Percentiles rank a stretch among this genome's conserved stretches.
Conservation (phyloP, 2,329 filamentous ascomycete genomes). For the Hymenoscyphus albidus region DNA sequence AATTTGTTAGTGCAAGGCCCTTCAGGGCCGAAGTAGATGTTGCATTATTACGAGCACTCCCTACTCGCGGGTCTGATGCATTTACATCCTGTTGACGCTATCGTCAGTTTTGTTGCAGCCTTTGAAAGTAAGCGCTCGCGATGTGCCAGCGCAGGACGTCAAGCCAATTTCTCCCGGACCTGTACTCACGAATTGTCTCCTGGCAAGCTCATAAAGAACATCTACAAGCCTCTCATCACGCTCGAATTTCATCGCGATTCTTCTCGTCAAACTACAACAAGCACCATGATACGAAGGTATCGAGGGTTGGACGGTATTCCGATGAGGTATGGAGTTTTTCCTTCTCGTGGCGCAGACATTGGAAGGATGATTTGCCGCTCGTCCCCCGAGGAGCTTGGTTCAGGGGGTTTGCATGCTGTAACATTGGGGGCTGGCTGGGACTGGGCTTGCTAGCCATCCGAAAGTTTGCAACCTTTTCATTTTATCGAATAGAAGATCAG, state of each 20-base stretch:
- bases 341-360: background rate
- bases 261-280: background rate
- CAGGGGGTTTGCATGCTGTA: constrained; percentile 1
- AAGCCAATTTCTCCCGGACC: constrained; percentile 10
- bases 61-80: constrained; percentile 40
- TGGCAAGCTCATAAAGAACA: constrained; percentile 4
- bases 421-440: background rate
- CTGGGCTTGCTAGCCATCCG: background rate
- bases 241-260: constrained; percentile 5
- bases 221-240: background rate
- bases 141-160: constrained; percentile 6
- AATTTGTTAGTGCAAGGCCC: constrained; percentile 39
- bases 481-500: background rate
- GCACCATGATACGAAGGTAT: constrained; percentile 2
- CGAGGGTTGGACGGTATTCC: background rate
- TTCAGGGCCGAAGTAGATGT: constrained; percentile 36
- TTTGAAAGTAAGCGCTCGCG: background rate
- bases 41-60: constrained; percentile 42
- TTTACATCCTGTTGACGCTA: constrained; percentile 18
- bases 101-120: background rate
- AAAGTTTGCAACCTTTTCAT: background rate
- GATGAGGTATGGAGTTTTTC: background rate
- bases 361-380: background rate
- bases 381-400: background rate
- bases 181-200: constrained; percentile 5